Evolutionary conservation across 129 eudicot species (phyloP), one percentile per base, ranked within the genome.

Genomic region (Saposhnikovia divaricata): DNA sequence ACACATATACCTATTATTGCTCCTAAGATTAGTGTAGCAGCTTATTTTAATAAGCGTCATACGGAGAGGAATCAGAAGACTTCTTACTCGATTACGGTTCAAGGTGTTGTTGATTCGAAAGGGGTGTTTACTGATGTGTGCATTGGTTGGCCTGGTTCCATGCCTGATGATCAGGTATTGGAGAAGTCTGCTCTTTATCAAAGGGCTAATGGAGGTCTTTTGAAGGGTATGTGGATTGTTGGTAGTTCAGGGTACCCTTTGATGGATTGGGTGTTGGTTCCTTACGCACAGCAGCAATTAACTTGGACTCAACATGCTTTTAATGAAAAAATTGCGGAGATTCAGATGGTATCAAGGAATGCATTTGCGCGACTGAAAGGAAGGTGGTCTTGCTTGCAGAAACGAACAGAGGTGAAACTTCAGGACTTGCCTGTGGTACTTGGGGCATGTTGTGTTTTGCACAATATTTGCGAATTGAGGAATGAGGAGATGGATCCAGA

Each of bases 251-350:
- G 98, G 6, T 95, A 92, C 85, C 98, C 98, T 71, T 81, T 95
- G 57, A 89, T 87, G 94, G 98, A 95, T 76, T 95, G 97, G 96
- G 88, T 92, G 0, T 45, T 95, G 42, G 97, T 92, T 46, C 98
- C 98, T 9, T 95, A 95, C 47, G 83, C 80, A 19, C 98, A 90
- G 23, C 89, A 89, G 63, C 93, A 95, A 76, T 80, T 92, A 75
- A 95, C 98, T 27, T 94, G 98, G 98, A 90, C 97, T 14, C 97
- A 91, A 76, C 98, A 94, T 46, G 96, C 94, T 45, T 94, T 94
- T 34, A 92, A 94, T 77, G 98, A 94, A 83, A 91, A 94, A 77
- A 90, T 92, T 37, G 96, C 89, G 38, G 98, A 86, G 72, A 74
- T 92, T 81, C 88, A 85, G 31, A 85, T 79, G 84, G 87, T 92